Evolutionary conservation across 257 asterid genomes (phyloP).

Genomic region (Verbascum thapsus): DNA sequence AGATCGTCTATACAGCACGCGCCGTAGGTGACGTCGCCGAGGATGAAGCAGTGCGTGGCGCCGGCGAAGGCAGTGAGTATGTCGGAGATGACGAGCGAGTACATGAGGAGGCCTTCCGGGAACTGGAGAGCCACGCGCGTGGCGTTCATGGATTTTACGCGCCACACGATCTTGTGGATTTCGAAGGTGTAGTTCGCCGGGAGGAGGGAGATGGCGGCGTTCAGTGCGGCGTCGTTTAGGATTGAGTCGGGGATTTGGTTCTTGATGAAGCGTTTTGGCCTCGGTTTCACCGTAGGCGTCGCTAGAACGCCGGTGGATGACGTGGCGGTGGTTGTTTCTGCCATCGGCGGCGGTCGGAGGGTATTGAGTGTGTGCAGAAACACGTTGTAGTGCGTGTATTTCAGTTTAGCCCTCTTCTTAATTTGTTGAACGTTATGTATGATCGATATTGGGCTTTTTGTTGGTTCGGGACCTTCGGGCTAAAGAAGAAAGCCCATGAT

Average conservation of each 20-base stretch:
- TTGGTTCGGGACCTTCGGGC: too few relatives aligned
- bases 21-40: conserved; percentile 96
- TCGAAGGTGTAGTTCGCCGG: conserved; percentile 92
- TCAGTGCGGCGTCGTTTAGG: conserved; percentile 72
- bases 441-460: too few relatives aligned
- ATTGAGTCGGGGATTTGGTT: conserved; percentile 88
- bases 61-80: conserved; percentile 79
- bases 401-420: too few relatives aligned
- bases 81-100: conserved; percentile 82
- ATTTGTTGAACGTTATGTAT: too few relatives aligned
- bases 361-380: too few relatives aligned
- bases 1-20: conserved; percentile 97
- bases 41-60: conserved; percentile 75
- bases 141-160: conserved; percentile 59
- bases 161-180: conserved; percentile 91
- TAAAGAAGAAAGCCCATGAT: too few relatives aligned
- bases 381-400: too few relatives aligned
- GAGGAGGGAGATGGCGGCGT: conserved; percentile 81
- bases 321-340: conserved; percentile 18
- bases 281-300: conserved; percentile 35
- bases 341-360: conserved; percentile 27
- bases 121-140: conserved; percentile 92
- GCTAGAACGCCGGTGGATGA: conserved; percentile 30
- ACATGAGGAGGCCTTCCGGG: conserved; percentile 91
- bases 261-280: conserved; percentile 81